These are phyloP conservation scores for Paramyrothecium roridum DNA, from an alignment of 2,329 filamentous ascomycete species.

Conservation along the genomic window DNA sequence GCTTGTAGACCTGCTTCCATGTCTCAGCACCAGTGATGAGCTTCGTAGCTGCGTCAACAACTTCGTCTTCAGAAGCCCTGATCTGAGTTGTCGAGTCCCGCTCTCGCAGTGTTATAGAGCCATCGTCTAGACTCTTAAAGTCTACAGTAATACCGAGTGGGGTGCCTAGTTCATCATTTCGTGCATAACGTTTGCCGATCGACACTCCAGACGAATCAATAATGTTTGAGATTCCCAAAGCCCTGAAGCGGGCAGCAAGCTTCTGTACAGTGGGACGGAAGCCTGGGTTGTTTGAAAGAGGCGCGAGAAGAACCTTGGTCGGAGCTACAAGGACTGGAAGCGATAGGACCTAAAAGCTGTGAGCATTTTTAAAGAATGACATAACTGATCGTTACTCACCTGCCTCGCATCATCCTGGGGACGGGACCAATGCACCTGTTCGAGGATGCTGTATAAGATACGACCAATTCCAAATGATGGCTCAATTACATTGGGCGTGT, in stretches of 20 bases:
- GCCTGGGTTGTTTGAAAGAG: no score
- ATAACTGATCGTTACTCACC: constrained; percentile 53
- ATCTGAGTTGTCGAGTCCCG: constrained; percentile 90
- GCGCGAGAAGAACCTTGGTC: constrained; percentile 90
- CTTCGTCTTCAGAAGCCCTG: constrained; percentile 75
- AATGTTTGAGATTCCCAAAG: constrained; percentile 75
- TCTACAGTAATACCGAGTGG: constrained; percentile 92
- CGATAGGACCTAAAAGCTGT: constrained; percentile 43
- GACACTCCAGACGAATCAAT: constrained; percentile 89
- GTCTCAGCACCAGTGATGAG: no score
- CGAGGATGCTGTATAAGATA: constrained; percentile 88
- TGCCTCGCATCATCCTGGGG: constrained; percentile 62
- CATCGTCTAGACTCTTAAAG: constrained; percentile 90
- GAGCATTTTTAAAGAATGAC: constrained; percentile 11
- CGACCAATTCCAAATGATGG: constrained; percentile 96
- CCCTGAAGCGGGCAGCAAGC: no score
- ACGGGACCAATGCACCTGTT: constrained; percentile 94
- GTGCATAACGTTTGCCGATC: constrained; percentile 91
- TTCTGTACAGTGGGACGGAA: constrained; percentile 79
- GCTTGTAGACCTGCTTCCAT: no score
- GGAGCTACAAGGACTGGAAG: constrained; percentile 71
- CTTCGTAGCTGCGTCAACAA: constrained; percentile 77
- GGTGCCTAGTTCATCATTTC: constrained; percentile 94
- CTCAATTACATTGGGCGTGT: constrained; percentile 93
- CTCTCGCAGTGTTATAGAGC: constrained; percentile 82